Evolutionary conservation across 2,329 filamentous ascomycete species (phyloP), one percentile per base, ranked within the genome.

Genomic region (Cladophialophora yegresii): DNA sequence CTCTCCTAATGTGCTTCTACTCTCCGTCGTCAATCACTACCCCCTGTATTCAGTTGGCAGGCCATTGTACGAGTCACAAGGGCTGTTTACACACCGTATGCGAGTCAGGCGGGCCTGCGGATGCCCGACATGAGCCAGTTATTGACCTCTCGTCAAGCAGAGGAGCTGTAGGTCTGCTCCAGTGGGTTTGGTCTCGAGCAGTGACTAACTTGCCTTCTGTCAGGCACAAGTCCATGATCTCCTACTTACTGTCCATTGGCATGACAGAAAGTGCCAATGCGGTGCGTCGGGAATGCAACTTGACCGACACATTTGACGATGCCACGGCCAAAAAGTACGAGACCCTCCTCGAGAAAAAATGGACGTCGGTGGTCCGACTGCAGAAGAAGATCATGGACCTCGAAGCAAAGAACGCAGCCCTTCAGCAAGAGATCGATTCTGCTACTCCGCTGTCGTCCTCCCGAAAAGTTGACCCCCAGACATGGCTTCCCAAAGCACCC

Each of bases 351-450:
- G 93, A 98, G 83, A 97, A 96, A 85, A 98, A 98, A 82, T 98
- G 93, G 93, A 98, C 93, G 22, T 95, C 92, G 73, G 90, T 98
- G 30, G 92, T 97, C 73, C 85, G 93, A 67, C 78, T 98, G 77
- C 93, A 98, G 79, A 97, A 96, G 79, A 98, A 96, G 90, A 96
- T 97, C 74, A 92, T 97, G 87, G 93, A 98, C 69, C 85, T 97
- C 20, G 93, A 97, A 79, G 85, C 89, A 62, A 86, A 87, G 74
- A 89, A 88, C 73, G 79, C 84, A 23, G 81, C 83, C 28, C 81
- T 97, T 36, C 93, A 97, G 79, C 84, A 85, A 66, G 93, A 97
- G 77, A 81, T 97, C 67, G 91, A 96, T 75, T 91, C 85, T 67
- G 88, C 90, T 45, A 96, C 92, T 9, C 92, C 88, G 1, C 86